Conservation (phyloP, 176 grass and related monocot species). For the Musa beccarii region DNA sequence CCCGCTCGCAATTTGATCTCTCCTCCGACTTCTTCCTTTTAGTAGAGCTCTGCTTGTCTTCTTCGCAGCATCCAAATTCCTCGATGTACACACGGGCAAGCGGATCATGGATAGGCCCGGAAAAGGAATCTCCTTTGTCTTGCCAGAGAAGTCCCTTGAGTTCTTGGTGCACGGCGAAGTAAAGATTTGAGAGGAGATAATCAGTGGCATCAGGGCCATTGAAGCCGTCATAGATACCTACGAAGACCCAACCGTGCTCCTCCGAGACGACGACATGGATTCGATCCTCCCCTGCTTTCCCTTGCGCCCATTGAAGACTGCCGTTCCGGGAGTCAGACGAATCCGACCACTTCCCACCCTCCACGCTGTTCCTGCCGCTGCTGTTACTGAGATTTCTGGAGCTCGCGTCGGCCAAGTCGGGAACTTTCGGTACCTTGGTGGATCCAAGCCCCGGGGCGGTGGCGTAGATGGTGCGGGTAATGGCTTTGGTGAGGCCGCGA, state of each 20-base stretch:
- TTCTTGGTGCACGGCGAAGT: conserved; percentile 67
- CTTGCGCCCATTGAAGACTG: conserved; percentile 80
- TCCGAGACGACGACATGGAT: conserved; percentile 85
- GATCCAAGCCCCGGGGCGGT: background rate
- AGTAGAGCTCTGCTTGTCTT: background rate
- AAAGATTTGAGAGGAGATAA: conserved; percentile 82
- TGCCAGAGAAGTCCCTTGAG: conserved; percentile 63
- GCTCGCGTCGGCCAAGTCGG: background rate
- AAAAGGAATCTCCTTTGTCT: conserved; percentile 15
- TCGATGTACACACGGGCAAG: background rate
- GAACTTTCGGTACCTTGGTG: conserved; percentile 1
- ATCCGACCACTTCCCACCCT: background rate
- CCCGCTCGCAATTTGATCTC: background rate
- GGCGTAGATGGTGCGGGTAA: conserved; percentile 11
- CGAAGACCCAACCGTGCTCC: conserved; percentile 82
- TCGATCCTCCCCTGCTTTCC: conserved; percentile 89
- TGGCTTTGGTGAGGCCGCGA: conserved; percentile 19
- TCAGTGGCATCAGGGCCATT: conserved; percentile 98
- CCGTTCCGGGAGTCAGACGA: background rate
- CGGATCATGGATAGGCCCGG: background rate
- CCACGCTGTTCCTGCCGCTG: background rate
- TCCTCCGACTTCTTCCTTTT: background rate
- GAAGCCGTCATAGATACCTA: conserved; percentile 97
- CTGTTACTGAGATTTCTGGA: background rate
- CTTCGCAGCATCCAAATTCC: background rate